Conservation (phyloP, 139 green algal genomes). For the Tetradesmus obliquus region DNA sequence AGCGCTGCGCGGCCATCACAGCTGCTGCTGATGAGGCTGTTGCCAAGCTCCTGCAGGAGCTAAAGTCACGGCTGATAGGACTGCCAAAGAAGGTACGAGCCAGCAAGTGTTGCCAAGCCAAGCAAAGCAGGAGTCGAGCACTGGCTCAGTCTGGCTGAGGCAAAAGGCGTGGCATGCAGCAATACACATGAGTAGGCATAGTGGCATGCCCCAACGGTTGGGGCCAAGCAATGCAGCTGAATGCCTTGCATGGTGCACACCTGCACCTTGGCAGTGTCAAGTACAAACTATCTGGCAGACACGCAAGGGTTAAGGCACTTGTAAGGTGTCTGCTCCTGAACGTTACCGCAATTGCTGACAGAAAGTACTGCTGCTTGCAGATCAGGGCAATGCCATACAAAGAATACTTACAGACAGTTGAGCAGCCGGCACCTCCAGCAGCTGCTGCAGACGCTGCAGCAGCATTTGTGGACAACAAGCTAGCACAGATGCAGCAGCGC, state of each 20-base stretch:
- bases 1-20: slow-evolving; percentile 35
- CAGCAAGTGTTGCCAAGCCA: neutral
- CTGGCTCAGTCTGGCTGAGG: too few relatives aligned
- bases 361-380: neutral
- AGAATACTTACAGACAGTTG: neutral
- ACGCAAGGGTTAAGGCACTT: too few relatives aligned
- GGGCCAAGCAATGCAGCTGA: too few relatives aligned
- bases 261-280: too few relatives aligned
- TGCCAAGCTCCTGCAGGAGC: slow-evolving; percentile 23
- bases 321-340: too few relatives aligned
- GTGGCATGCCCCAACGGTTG: too few relatives aligned
- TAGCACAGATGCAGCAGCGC: slow-evolving; percentile 11
- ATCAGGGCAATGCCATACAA: slow-evolving; percentile 28
- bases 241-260: too few relatives aligned
- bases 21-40: slow-evolving; percentile 29
- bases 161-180: too few relatives aligned
- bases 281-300: too few relatives aligned
- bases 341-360: too few relatives aligned
- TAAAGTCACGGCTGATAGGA: slow-evolving; percentile 6
- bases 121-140: too few relatives aligned
- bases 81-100: slow-evolving; percentile 30
- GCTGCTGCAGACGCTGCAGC: slow-evolving; percentile 13
- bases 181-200: too few relatives aligned
- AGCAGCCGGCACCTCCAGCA: neutral
- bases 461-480: slow-evolving; percentile 35